Percentiles rank a stretch among this genome's conserved stretches.
These are phyloP conservation scores for Pythium pyrilobum DNA, from an alignment of 352 stramenopile genomes.

Conservation along the genomic window DNA sequence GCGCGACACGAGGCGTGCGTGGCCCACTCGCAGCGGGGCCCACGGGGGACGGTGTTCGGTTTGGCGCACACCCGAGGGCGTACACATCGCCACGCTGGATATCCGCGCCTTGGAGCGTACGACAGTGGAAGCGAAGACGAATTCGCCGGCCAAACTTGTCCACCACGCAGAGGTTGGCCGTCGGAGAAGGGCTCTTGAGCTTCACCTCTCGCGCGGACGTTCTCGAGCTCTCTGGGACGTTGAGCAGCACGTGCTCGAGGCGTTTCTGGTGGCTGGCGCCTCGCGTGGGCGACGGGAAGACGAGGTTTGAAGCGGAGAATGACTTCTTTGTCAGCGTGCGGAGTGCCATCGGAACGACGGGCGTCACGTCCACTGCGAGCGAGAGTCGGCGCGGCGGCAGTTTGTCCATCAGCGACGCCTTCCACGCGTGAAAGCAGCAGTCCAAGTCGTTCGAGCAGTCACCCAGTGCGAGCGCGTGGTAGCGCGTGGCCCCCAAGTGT, in stretches of 20 bases:
- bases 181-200: neutral
- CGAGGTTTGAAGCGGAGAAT: neutral
- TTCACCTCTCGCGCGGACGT: too few relatives aligned
- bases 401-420: slow-evolving; percentile 41
- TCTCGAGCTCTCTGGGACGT: too few relatives aligned
- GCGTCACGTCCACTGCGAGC: neutral
- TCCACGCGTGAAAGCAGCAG: slow-evolving; percentile 61
- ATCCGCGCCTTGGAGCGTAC: too few relatives aligned
- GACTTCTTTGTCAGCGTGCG: neutral
- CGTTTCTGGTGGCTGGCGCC: neutral
- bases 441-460: slow-evolving; percentile 90
- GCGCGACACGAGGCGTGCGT: slow-evolving; percentile 7
- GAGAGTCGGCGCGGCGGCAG: slow-evolving; percentile 7
- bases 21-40: neutral
- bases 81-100: too few relatives aligned
- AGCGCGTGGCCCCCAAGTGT: slow-evolving; percentile 61
- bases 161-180: neutral
- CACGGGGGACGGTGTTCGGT: too few relatives aligned
- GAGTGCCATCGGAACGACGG: neutral
- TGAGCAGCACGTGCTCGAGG: too few relatives aligned
- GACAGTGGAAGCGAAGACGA: neutral
- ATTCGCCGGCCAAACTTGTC: neutral
- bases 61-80: too few relatives aligned
- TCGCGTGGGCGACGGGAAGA: neutral
- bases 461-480: slow-evolving; percentile 82